Percentiles rank a stretch among this genome's conserved stretches.
Evolutionary conservation across 768 basidiomycete species (phyloP).

Genomic region (Kwoniella dendrophila): DNA sequence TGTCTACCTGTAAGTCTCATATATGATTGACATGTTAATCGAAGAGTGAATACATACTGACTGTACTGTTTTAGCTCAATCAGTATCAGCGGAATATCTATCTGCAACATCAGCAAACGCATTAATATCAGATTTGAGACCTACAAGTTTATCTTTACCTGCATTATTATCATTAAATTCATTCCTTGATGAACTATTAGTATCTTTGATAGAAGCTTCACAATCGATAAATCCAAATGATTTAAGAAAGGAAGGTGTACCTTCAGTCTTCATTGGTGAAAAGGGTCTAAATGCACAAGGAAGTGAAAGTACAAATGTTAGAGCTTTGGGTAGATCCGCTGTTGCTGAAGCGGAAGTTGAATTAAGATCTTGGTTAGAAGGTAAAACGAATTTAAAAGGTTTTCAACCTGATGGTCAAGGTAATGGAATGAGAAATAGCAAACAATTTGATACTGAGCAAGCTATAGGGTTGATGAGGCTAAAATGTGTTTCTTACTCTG

Average conservation of each 20-base stretch:
- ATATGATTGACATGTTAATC: too few species aligned
- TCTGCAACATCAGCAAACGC: slow-evolving; percentile 83
- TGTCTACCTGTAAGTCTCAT: too few species aligned
- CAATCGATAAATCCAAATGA: slow-evolving; percentile 48
- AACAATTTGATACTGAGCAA: slow-evolving; percentile 45
- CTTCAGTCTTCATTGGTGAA: slow-evolving; percentile 45
- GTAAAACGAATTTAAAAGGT: slow-evolving; percentile 44
- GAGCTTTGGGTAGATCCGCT: slow-evolving; percentile 82
- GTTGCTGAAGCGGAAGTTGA: slow-evolving; percentile 91
- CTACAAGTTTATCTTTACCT: slow-evolving; percentile 78
- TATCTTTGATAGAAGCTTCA: slow-evolving; percentile 31
- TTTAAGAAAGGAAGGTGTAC: slow-evolving; percentile 42
- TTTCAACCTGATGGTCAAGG: slow-evolving; percentile 38
- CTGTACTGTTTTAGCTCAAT: too few species aligned
- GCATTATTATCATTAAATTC: slow-evolving; percentile 63
- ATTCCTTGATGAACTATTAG: slow-evolving; percentile 52
- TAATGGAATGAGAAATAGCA: slow-evolving; percentile 29
- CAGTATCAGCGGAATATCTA: slow-evolving; percentile 71
- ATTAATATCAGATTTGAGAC: slow-evolving; percentile 87
- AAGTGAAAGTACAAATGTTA: slow-evolving; percentile 37
- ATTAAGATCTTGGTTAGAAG: slow-evolving; percentile 83
- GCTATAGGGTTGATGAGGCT: slow-evolving; percentile 66
- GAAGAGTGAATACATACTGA: too few species aligned
- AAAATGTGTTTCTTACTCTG: slow-evolving; percentile 59
- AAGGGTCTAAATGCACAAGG: slow-evolving; percentile 10